Evolutionary conservation across 2,329 filamentous ascomycete species (phyloP).

Genomic region (Xylariaceae sp.): DNA sequence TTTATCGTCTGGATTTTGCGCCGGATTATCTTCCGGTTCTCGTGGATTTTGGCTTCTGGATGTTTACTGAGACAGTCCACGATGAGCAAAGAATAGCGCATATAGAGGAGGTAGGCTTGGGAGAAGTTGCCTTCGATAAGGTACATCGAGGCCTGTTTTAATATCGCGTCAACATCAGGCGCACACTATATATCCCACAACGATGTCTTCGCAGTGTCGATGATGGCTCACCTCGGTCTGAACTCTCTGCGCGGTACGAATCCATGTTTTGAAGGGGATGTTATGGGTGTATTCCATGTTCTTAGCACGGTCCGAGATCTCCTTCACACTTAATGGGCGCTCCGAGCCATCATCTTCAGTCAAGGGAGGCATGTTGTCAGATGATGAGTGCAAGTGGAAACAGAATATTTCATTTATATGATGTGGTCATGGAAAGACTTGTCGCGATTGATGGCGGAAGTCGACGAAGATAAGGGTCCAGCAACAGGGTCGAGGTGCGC

Average conservation of each 20-base stretch:
- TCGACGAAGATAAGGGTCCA: background rate
- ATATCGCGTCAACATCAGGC: conserved; percentile 2
- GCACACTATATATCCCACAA: background rate
- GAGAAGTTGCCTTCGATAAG: conserved; percentile 79
- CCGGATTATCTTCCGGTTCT: conserved; percentile 59
- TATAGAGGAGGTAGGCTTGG: conserved; percentile 85
- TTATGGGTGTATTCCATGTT: conserved; percentile 75
- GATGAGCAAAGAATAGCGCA: conserved; percentile 81
- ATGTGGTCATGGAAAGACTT: conserved; percentile 13
- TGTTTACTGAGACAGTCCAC: conserved; percentile 69
- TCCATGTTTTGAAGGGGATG: conserved; percentile 75
- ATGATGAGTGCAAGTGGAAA: background rate
- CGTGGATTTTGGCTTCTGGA: conserved; percentile 64
- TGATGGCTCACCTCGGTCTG: conserved; percentile 63
- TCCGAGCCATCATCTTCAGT: conserved; percentile 25
- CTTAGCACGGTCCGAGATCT: conserved; percentile 69
- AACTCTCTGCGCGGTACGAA: conserved; percentile 72
- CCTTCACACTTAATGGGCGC: conserved; percentile 65
- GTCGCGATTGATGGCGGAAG: background rate
- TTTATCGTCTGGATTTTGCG: conserved; percentile 45
- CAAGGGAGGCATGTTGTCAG: conserved; percentile 11
- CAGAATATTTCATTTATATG: conserved; percentile 3
- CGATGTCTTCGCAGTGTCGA: background rate
- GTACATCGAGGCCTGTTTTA: conserved; percentile 70
- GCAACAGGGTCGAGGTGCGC: background rate